Base-by-base conservation (phyloP, 2,329 filamentous ascomycete genomes). In the Penicillium aurantiogriseum region DNA sequence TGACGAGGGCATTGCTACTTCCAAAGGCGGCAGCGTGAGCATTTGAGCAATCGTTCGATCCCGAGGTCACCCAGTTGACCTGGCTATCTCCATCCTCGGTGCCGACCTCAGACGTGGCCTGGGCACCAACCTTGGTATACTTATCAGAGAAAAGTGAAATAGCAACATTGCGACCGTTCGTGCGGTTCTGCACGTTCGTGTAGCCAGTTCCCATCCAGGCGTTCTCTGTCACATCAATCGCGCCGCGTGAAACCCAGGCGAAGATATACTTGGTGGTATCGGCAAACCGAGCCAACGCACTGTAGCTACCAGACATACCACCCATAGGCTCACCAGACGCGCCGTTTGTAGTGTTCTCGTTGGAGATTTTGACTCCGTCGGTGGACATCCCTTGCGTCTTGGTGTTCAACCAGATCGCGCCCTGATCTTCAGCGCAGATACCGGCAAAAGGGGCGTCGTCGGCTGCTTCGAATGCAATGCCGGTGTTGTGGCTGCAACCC, bases 401-500 rank as follows among this genome's bases (percentile, higher is more conserved):
- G 23, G 83, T 86, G 76, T 87, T 87, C 48, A 87, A 75, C 84
- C 84, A 87, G 71, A 87, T 84, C 42, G 79, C 81, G 23, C 84
- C 85, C 67, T 87, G 84, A 61, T 87, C 85, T 63, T 86, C 84
- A 19, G 84, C 80, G 63, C 84, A 86, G 57, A 86, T 75, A 51
- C 78, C 82, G 23, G 84, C 82, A 59, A 83, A 87, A 4, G 85
- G 85, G 19, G 80, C 75, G 15, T 76, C 79, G 49, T 85, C 83
- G 21, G 84, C 83, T 19, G 80, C 83, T 68, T 86, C 85, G 53
- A 87, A 81, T 6, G 83, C 84, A 54, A 87, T 87, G 55, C 85
- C 85, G 1, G 84, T 86, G 73, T 87, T 87, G 77, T 87, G 84
- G 6, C 80, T 84, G 76, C 85, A 87, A 19, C 84, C 85, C 79